Base-by-base conservation (phyloP, 2,329 filamentous ascomycete genomes). In the Phialophora chinensis region DNA sequence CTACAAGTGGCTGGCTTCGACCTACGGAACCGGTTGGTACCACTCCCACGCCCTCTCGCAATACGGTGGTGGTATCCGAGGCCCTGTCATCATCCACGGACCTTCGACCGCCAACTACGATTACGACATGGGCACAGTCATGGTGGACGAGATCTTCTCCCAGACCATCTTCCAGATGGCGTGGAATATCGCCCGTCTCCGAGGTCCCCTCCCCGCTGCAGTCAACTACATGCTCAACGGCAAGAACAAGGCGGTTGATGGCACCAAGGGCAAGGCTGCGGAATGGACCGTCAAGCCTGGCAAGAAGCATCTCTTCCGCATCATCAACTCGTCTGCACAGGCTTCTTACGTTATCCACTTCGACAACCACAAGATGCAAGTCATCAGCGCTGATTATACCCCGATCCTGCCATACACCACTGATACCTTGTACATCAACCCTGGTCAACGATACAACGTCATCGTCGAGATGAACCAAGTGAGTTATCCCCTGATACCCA, bases 351-450 rank as follows among this genome's bases (percentile, higher is more conserved):
- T 66, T 20, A 77, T 86, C 63, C 82, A 78, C 62, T 78, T 84
- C 54, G 80, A 81, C 69, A 77, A 75, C 25, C 78, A 80, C 66
- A 73, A 76, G 53, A 75, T 80, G 72, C 77, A 72, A 1, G 75
- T 80, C 4, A 76, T 79, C 11, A 75, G 76, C 57, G 72, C 78
- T 4, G 78, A 80, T 58, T 78, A 75, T 17, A 70, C 75, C 8
- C 78, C 74, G 20, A 72, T 74, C 3, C 74, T 77, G 3, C 77
- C 78, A 0, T 79, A 83, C 0, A 83, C 84, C 65, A 85, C 88
- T 1, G 80, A 85, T 23, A 84, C 85, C 83, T 82, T 91, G 7
- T 90, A 90, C 69, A 71, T 91, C 8, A 80, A 85, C 50, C 84
- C 88, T 31, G 89, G 74, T 35, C 74, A 76, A 63, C 64, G 74